phyloP scores from a whole-genome alignment of 257 asterid genomes.

The Capsicum pubescens region DNA sequence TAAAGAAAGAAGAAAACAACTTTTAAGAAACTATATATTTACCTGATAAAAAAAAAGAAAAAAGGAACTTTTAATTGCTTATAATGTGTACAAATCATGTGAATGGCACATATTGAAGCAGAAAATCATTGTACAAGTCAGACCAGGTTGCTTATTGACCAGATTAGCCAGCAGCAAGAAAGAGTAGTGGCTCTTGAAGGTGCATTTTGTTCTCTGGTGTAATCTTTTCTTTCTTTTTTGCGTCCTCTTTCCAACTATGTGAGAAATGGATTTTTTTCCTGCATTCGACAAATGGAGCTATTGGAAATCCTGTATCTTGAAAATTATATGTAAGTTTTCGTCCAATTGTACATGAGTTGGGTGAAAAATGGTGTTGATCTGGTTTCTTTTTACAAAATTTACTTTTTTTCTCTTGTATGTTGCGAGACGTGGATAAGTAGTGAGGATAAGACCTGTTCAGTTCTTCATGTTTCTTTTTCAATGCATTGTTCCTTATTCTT shows the following conservation, averaged over 20 bases:
- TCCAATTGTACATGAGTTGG: neutral
- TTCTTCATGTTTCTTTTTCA: slow-evolving; percentile 24
- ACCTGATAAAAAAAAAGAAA: neutral
- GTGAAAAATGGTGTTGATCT: neutral
- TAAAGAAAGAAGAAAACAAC: neutral
- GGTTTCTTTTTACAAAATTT: neutral
- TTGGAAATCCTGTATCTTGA: neutral
- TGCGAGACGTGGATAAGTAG: neutral
- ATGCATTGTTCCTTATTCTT: slow-evolving; percentile 19
- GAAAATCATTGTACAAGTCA: slow-evolving; percentile 89
- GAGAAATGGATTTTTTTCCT: slow-evolving; percentile 6
- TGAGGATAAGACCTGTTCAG: slow-evolving; percentile 19
- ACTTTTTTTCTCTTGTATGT: slow-evolving; percentile 5
- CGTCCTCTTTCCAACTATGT: slow-evolving; percentile 22
- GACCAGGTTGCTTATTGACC: slow-evolving; percentile 76
- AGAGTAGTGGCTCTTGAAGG: slow-evolving; percentile 80
- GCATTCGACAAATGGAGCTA: neutral
- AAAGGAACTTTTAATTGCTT: neutral
- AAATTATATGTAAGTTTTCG: neutral
- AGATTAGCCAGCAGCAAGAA: slow-evolving; percentile 87
- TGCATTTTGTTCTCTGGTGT: slow-evolving; percentile 40
- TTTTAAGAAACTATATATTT: neutral
- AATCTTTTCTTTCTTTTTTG: slow-evolving; percentile 16
- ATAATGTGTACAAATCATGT: slow-evolving; percentile 26
- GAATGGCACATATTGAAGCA: slow-evolving; percentile 75